phyloP scores from a whole-genome alignment of 208 protist genomes.

The Lotmaria passim region DNA sequence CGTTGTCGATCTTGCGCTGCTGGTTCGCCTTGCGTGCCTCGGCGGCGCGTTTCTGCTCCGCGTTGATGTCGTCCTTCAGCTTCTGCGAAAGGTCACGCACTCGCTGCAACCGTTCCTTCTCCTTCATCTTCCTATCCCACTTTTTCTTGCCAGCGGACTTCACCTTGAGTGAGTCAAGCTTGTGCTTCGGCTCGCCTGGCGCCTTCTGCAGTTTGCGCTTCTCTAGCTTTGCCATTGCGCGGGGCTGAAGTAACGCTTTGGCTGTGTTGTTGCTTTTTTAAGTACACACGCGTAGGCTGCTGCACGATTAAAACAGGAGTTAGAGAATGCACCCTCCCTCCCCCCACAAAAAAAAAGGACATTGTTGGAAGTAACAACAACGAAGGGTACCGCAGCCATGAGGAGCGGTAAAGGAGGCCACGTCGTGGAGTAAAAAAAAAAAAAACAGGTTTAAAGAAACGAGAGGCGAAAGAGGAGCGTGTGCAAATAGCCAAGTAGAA shows the following conservation, averaged over 20 bases:
- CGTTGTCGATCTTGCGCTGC: conserved; percentile 82
- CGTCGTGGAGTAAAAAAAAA: conserved; percentile 8
- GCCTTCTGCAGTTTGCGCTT: conserved; percentile 69
- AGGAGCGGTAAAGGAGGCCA: too few relatives aligned
- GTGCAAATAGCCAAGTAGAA: too few relatives aligned
- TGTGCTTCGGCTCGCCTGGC: conserved; percentile 57
- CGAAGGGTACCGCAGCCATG: too few relatives aligned
- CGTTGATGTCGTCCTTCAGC: conserved; percentile 85
- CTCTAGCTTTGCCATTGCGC: conserved; percentile 67
- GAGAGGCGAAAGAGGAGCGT: too few relatives aligned
- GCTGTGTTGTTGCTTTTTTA: not conserved
- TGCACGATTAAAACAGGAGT: too few relatives aligned
- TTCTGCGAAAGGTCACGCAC: conserved; percentile 68
- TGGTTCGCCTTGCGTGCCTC: conserved; percentile 86
- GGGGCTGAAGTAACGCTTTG: not conserved
- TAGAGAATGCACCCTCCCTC: too few relatives aligned
- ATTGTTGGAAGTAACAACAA: too few relatives aligned
- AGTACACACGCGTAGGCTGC: too few relatives aligned
- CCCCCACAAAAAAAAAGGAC: too few relatives aligned
- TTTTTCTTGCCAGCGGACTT: conserved; percentile 69
- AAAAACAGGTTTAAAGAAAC: not conserved
- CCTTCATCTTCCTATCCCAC: conserved; percentile 84
- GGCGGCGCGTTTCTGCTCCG: conserved; percentile 72
- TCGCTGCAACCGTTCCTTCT: conserved; percentile 63
- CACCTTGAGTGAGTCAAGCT: conserved; percentile 39